Evolutionary conservation across 441 rosid genomes (phyloP).

Genomic region (Jatropha podagrica): DNA sequence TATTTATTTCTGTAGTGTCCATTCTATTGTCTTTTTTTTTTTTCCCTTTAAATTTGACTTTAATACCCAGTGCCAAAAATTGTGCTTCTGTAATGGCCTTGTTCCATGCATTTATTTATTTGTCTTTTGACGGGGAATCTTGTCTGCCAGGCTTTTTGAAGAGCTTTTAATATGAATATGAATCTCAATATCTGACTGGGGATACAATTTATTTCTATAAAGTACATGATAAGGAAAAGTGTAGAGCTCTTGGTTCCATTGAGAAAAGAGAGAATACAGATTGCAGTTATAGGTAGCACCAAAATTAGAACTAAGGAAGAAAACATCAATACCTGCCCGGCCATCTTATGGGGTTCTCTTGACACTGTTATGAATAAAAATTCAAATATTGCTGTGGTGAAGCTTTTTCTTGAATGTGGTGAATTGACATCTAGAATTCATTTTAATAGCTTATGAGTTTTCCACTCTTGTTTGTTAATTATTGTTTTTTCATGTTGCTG

Average conservation of each 20-base stretch:
- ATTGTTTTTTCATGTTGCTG: neutral
- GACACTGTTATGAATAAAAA: neutral
- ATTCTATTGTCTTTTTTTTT: neutral
- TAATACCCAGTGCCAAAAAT: too few relatives aligned
- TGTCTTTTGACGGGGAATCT: neutral
- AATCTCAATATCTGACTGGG: neutral
- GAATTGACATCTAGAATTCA: neutral
- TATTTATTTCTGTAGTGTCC: neutral
- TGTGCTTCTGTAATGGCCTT: neutral
- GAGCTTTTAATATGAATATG: neutral
- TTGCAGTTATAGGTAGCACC: neutral
- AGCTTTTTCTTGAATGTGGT: neutral
- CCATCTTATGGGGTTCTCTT: neutral
- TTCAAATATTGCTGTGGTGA: neutral
- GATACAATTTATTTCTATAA: neutral
- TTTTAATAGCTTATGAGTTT: neutral
- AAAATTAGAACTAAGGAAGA: neutral
- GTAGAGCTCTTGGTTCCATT: neutral
- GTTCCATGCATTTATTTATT: neutral
- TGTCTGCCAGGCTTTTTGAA: neutral
- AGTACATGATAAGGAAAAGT: neutral
- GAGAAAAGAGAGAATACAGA: neutral
- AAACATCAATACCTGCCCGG: neutral
- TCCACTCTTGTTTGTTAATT: neutral
- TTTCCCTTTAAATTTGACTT: too few relatives aligned